Conservation (phyloP, 2,329 filamentous ascomycete genomes). For the Aspergillus bombycis region DNA sequence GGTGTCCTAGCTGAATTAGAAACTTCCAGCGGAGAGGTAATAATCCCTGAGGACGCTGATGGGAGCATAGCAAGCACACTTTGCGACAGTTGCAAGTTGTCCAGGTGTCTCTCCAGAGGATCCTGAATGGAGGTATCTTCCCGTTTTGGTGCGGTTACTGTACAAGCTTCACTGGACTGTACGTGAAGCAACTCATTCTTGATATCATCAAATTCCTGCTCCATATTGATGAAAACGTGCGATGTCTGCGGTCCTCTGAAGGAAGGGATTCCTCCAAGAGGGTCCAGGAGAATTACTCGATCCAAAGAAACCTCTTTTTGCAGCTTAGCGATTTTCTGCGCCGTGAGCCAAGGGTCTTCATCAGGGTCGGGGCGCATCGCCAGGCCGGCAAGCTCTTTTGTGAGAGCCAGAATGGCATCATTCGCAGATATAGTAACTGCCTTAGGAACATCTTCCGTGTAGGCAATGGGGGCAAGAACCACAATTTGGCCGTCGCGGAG, state of each 20-base stretch:
- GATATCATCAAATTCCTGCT: constrained; percentile 80
- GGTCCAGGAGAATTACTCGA: constrained; percentile 85
- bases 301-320: constrained; percentile 69
- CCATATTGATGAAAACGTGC: constrained; percentile 88
- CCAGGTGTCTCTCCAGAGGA: constrained; percentile 55
- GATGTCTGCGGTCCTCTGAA: constrained; percentile 61
- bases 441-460: constrained; percentile 54
- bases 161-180: constrained; percentile 20
- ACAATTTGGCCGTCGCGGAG: constrained; percentile 70
- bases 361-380: constrained; percentile 50
- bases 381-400: constrained; percentile 73
- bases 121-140: constrained; percentile 34
- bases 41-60: constrained; percentile 79
- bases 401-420: constrained; percentile 75
- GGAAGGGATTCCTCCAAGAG: constrained; percentile 80
- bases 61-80: constrained; percentile 75
- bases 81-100: constrained; percentile 75
- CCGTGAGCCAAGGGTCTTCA: constrained; percentile 47
- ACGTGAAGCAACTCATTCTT: constrained; percentile 59
- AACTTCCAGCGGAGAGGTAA: constrained; percentile 84
- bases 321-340: constrained; percentile 43
- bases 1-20: constrained; percentile 58
- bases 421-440: constrained; percentile 56
- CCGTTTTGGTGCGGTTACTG: constrained; percentile 11
- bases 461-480: constrained; percentile 68